Percentiles rank a stretch among this genome's conserved stretches.
These are phyloP conservation scores for Aspergillus nidulans DNA, from an alignment of 495 filamentous ascomycete genomes.

Conservation along the genomic window DNA sequence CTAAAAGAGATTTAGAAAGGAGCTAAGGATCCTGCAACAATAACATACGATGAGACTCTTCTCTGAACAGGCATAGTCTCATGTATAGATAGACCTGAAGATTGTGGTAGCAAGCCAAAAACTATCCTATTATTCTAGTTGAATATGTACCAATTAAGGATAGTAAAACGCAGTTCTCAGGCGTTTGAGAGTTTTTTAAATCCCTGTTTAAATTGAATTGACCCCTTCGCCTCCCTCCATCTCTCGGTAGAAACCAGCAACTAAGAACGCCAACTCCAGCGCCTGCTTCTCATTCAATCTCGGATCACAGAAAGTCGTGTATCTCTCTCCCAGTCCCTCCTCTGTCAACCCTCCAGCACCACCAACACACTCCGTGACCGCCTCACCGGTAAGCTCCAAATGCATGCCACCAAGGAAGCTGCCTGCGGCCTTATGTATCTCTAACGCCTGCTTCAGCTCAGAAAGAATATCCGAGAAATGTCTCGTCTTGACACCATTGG, in stretches of 20 bases:
- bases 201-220: conserved; percentile 17
- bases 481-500: conserved; percentile 75
- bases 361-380: conserved; percentile 93
- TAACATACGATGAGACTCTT: no score
- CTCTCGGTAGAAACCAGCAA: conserved; percentile 76
- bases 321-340: conserved; percentile 79
- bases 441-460: conserved; percentile 73
- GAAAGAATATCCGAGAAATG: conserved; percentile 80
- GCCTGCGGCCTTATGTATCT: conserved; percentile 76
- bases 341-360: conserved; percentile 84
- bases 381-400: conserved; percentile 89
- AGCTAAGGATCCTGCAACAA: no score
- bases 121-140: no score
- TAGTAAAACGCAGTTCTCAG: no score
- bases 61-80: no score
- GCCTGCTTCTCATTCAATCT: conserved; percentile 96
- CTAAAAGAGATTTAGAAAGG: no score
- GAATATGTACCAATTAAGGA: no score
- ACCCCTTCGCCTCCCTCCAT: conserved; percentile 22
- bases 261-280: conserved; percentile 87
- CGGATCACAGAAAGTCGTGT: conserved; percentile 94
- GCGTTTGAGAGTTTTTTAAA: no score
- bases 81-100: no score
- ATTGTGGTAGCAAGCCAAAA: no score
- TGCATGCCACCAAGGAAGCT: conserved; percentile 92